Base-by-base conservation (phyloP, 768 basidiomycete species). In the Postia placenta region DNA sequence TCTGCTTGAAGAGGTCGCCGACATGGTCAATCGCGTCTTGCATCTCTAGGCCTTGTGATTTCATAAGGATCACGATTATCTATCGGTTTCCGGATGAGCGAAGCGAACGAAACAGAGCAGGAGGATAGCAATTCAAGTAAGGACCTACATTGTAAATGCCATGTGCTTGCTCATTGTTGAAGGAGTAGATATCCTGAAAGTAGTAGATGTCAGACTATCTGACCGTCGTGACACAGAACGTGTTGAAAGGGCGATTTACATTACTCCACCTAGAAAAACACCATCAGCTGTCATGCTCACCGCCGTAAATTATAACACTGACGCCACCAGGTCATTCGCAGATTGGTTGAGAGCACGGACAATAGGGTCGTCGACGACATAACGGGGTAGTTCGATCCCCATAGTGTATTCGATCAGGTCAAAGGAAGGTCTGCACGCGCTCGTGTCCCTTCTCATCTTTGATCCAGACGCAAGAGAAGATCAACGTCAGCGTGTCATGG, bases 121-220 rank as follows among this genome's bases (percentile, higher is more conserved):
- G n/a, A n/a, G n/a, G n/a, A n/a, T n/a, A n/a, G n/a, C n/a, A n/a
- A n/a, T n/a, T n/a, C n/a, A n/a, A n/a, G n/a, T n/a, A n/a, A n/a
- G n/a, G 11, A 47, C 55, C 2, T 28, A 58, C 54, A 65, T 90
- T 89, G 65, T 88, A 85, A 0, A 79, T 83, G 61, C 85, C 84
- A 57, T 83, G 83, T n/a, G 84, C 76, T 59, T 88, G 87, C 61
- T 90, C 87, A 53, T 83, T 79, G 63, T 87, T 86, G 70, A 82
- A 90, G 22, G 87, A 88, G 65, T 86, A 88, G 57, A 89, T 78
- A 64, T 89, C 87, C 87, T 87, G 55, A 37, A 52, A 53, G 45
- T 2, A 30, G 33, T n/a, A 30, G 12, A 20, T 3, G 24, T 22
- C 15, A 17, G 24, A 14, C 24, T 9, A 41, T 17, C 42, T 55